Evolutionary conservation across 306 rosid species (phyloP).

Genomic region (Castanea mollissima): DNA sequence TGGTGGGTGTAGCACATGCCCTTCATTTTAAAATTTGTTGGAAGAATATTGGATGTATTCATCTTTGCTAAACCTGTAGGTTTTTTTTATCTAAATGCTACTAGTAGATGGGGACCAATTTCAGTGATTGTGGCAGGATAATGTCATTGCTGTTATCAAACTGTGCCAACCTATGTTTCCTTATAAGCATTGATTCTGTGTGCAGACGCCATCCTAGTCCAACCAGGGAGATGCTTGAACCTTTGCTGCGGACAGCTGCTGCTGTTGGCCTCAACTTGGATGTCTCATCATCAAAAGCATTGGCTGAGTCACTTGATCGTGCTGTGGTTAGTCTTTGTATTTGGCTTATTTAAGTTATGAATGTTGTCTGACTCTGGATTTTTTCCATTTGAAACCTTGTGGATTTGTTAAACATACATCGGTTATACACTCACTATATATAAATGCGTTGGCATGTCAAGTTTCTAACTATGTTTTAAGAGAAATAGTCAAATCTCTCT

Average conservation of each 20-base stretch:
- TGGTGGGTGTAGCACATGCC: neutral
- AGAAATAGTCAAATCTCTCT: neutral
- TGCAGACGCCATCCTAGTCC: slow-evolving; percentile 95
- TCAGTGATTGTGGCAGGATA: neutral
- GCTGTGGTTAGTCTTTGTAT: slow-evolving; percentile 64
- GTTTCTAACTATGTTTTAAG: neutral
- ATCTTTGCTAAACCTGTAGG: slow-evolving; percentile 3
- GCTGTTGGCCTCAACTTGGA: slow-evolving; percentile 90
- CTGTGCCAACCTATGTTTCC: slow-evolving; percentile 5
- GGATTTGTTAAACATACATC: neutral
- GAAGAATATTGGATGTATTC: neutral
- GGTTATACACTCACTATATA: neutral
- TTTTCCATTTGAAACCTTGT: slow-evolving; percentile 12
- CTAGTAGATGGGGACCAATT: neutral
- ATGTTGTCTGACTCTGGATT: neutral
- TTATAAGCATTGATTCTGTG: slow-evolving; percentile 11
- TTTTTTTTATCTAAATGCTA: neutral
- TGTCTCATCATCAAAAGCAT: slow-evolving; percentile 80
- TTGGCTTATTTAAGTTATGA: neutral
- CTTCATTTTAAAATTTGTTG: slow-evolving; percentile 1
- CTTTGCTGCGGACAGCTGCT: slow-evolving; percentile 81
- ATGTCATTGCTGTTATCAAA: slow-evolving; percentile 14
- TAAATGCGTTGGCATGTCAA: neutral
- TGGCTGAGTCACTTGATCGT: slow-evolving; percentile 95
- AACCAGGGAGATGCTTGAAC: slow-evolving; percentile 93